A percentile compares a stretch with the other conserved stretches of the same genome.
Conservation (phyloP, 345 rosid genomes). For the Rubroshorea leprosula region DNA sequence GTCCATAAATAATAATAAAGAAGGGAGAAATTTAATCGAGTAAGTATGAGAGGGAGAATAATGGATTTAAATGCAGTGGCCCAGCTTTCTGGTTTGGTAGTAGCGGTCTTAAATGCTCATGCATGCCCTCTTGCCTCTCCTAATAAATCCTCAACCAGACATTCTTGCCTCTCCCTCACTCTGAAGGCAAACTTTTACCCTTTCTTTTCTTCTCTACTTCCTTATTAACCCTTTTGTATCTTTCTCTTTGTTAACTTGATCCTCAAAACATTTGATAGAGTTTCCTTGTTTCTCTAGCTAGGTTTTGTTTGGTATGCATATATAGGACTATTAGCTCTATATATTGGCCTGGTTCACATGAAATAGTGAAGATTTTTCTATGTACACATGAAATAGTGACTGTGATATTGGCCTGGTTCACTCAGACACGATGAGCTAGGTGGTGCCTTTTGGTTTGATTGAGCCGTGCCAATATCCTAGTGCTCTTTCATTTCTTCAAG, state of each 20-base stretch:
- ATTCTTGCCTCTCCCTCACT: constrained; percentile 39
- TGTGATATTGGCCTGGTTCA: constrained; percentile 96
- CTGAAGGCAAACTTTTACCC: constrained; percentile 15
- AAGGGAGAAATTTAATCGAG: neutral
- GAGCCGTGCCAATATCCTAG: constrained; percentile 89
- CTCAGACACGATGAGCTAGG: constrained; percentile 39
- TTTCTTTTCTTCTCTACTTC: neutral
- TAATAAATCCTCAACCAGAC: constrained; percentile 38
- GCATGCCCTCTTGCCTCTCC: constrained; percentile 31
- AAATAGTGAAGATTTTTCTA: too few relatives aligned
- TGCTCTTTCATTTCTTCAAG: constrained; percentile 34
- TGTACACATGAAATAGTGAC: constrained; percentile 29
- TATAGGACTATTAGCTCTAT: too few relatives aligned
- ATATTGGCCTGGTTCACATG: too few relatives aligned
- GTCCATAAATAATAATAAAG: too few relatives aligned
- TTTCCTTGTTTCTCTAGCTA: neutral
- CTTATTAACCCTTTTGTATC: neutral
- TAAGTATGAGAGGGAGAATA: constrained; percentile 10
- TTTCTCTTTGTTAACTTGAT: neutral
- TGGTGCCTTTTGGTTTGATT: constrained; percentile 34
- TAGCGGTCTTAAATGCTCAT: constrained; percentile 59
- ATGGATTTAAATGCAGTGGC: constrained; percentile 46
- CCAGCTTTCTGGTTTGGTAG: constrained; percentile 62
- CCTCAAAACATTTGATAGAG: too few relatives aligned
- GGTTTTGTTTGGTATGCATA: neutral